Evolutionary conservation across 2,329 filamentous ascomycete species (phyloP).

Genomic region (Clarireedia monteithiana): DNA sequence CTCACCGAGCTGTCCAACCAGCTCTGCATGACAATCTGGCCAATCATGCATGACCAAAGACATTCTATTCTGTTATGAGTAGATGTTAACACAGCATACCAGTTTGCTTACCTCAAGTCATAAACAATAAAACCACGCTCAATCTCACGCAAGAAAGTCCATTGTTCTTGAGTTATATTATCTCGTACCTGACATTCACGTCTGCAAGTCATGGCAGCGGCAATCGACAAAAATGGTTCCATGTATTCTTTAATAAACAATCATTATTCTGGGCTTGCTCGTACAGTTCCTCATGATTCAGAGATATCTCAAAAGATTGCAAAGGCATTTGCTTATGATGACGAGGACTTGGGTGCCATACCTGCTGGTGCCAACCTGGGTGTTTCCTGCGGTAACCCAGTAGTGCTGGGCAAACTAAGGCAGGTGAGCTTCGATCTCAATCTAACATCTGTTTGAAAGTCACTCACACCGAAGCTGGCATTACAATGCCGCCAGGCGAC

Average conservation of each 20-base stretch:
- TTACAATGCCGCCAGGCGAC: not conserved
- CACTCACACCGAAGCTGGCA: too few species aligned
- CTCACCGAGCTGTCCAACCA: too few species aligned
- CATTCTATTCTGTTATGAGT: too few species aligned
- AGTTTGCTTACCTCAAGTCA: too few species aligned
- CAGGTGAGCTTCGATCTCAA: conserved; percentile 36
- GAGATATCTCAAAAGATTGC: not conserved
- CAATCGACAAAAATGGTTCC: not conserved
- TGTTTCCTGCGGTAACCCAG: conserved; percentile 19
- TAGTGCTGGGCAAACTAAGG: conserved; percentile 14
- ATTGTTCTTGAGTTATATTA: too few species aligned
- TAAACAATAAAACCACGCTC: too few species aligned
- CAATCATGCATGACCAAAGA: too few species aligned
- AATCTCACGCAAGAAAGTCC: too few species aligned
- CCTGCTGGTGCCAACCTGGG: conserved; percentile 19
- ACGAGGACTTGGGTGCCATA: conserved; percentile 1
- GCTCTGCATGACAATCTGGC: too few species aligned
- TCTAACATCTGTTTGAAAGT: conserved; percentile 2
- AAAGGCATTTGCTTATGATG: not conserved
- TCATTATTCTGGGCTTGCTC: not conserved
- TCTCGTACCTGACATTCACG: not conserved
- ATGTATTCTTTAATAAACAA: not conserved
- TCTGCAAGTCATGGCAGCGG: not conserved
- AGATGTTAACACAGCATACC: too few species aligned
- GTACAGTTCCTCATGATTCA: not conserved